Conservation (phyloP, 129 eudicot genomes). For the Helianthus annuus region HanXRQr2.0-SUNRISE NC_035445.2:18658153-18658652, state of each 20-base stretch:
- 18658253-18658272: neutral
- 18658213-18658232: neutral
- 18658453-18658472: neutral
- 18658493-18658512: neutral
- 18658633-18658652: too few species aligned
- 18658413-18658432: neutral
- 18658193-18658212: neutral
- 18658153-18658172: neutral
- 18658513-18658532: neutral
- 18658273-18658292: neutral
- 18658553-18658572: neutral
- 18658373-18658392: neutral
- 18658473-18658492: neutral
- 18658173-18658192: neutral
- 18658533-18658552: neutral
- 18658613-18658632: too few species aligned
- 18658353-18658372: neutral
- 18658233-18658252: neutral
- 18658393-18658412: neutral
- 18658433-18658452: neutral
- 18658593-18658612: too few species aligned
- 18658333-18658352: too few species aligned
- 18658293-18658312: slow-evolving; percentile 1
- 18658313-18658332: neutral
- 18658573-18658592: neutral